Base-by-base conservation (phyloP, 2,329 filamentous ascomycete genomes). In the Alternaria triticina region DNA sequence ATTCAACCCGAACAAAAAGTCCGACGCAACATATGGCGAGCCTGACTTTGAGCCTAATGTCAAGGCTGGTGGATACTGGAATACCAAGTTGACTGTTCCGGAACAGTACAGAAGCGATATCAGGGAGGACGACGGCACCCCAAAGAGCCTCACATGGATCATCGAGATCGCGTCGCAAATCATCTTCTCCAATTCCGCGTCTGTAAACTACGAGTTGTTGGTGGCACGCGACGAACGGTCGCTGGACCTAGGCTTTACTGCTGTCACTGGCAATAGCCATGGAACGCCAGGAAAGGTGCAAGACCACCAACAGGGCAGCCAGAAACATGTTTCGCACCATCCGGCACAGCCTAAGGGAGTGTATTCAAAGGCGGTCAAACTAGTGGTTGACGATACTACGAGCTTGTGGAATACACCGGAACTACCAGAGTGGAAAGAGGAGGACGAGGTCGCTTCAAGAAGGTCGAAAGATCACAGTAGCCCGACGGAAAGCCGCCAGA, bases 21-120 rank as follows among this genome's bases (percentile, higher is more conserved):
- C 91, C 71, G 87, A 90, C 61, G 85, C 89, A 56, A 85, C 85
- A 56, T 90, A 94, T 82, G 93, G 92, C 50, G 86, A 91, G 1
- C 96, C 96, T 15, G 92, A 97, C 73, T 99, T 96, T 75, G 96
- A 99, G 81, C 95, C 96, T 50, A 95, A 97, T 84, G 87, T 99
- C 76, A 98, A 98, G 84, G 94, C 96, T 9, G 96, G 94, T 28
- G 94, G 93, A 7, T 89, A 87, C 49, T 99, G 94, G 91, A 88
- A 89, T 72, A 91, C 93, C 61, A 88, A 90, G 74, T 86, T 99
- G 67, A 85, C 88, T 6, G 90, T 99, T 0, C 95, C 95, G 0
- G 90, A 95, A 58, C 84, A 90, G 66, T 90, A 96, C 63, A 86
- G 92, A 51, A 82, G 79, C 8, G 69, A 72, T n/a, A 54, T 54